These are phyloP conservation scores for Kurtzmaniella quercitrusa DNA, from an alignment of 1,139 yeast species.

Conservation along the genomic window DNA sequence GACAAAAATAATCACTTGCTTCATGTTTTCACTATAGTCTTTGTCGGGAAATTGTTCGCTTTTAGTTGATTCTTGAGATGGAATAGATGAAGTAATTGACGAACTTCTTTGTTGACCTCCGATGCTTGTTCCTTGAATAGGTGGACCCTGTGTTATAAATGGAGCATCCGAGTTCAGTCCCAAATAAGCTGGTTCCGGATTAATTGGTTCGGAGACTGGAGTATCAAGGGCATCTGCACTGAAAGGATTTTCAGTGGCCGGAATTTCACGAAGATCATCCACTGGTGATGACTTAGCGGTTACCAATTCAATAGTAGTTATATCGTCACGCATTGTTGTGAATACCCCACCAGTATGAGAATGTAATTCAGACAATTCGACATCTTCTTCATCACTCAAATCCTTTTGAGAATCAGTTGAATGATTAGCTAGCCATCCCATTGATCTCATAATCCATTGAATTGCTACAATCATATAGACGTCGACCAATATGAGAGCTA, in stretches of 20 bases:
- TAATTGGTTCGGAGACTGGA: neutral
- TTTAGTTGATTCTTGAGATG: constrained; percentile 1
- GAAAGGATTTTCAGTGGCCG: constrained; percentile 15
- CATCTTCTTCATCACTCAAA: constrained; percentile 11
- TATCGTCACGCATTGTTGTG: constrained; percentile 32
- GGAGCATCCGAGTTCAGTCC: neutral
- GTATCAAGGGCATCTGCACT: constrained; percentile 2
- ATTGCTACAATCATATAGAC: constrained; percentile 34
- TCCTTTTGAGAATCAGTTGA: constrained; percentile 8
- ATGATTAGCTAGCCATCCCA: constrained; percentile 16
- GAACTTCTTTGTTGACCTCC: neutral
- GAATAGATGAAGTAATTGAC: constrained; percentile 1
- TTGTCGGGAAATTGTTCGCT: neutral
- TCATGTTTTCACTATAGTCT: constrained; percentile 12
- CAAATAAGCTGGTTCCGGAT: neutral
- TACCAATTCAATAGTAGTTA: constrained; percentile 32
- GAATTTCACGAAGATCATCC: neutral
- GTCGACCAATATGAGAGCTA: constrained; percentile 45
- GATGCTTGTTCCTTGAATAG: neutral
- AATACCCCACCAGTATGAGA: constrained; percentile 11
- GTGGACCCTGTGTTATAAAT: neutral
- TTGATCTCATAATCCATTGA: constrained; percentile 18
- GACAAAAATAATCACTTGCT: constrained; percentile 34
- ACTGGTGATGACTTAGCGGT: constrained; percentile 1
- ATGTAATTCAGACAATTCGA: constrained; percentile 6